phyloP scores from a whole-genome alignment of 2,329 filamentous ascomycete genomes.

The Pyrenophora seminiperda region DNA sequence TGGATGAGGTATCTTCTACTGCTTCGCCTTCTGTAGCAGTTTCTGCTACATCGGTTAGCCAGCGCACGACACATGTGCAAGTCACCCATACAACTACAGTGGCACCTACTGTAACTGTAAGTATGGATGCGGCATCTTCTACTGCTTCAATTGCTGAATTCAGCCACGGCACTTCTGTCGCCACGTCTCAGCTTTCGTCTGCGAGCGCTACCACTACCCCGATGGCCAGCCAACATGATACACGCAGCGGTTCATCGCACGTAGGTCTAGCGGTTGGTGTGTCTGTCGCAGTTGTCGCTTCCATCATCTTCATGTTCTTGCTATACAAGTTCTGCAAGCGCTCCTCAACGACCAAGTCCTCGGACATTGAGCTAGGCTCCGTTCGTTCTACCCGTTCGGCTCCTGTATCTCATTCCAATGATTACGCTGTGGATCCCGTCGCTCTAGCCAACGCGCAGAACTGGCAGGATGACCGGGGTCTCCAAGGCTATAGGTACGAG shows the following conservation, averaged over 20 bases:
- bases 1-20: not conserved
- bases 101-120: not conserved
- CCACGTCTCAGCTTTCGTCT: not conserved
- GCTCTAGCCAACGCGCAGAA: not conserved
- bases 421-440: not conserved
- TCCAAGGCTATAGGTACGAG: not conserved
- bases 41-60: not conserved
- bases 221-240: not conserved
- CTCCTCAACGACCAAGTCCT: not conserved
- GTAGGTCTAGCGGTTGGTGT: not conserved
- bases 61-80: not conserved
- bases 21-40: no score
- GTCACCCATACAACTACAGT: not conserved
- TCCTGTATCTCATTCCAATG: not conserved
- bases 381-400: not conserved
- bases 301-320: not conserved
- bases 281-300: not conserved
- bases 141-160: not conserved
- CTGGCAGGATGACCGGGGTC: not conserved
- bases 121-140: no score
- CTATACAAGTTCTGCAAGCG: not conserved
- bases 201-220: no score
- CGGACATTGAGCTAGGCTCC: not conserved
- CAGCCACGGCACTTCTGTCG: not conserved
- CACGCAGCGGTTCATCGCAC: not conserved